Evolutionary conservation across 306 rosid species (phyloP).

Genomic region (Cicer judaicum): DNA sequence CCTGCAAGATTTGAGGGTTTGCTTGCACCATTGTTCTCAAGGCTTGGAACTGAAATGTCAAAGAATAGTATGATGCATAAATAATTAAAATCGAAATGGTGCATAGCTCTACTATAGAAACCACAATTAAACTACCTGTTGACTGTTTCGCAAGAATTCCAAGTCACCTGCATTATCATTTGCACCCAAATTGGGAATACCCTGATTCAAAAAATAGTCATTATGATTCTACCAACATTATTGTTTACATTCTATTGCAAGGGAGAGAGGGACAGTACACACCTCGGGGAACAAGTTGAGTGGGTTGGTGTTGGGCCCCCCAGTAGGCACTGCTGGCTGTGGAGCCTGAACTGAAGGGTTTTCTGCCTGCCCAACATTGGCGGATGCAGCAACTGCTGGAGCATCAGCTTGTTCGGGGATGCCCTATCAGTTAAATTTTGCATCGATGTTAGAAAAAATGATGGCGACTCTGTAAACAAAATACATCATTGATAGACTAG

Average conservation of each 20-base stretch:
- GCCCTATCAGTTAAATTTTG: constrained; percentile 55
- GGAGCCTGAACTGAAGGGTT: constrained; percentile 60
- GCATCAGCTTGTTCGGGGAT: constrained; percentile 84
- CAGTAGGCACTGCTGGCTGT: constrained; percentile 55
- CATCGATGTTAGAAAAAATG: not conserved
- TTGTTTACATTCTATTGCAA: constrained; percentile 15
- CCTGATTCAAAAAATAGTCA: constrained; percentile 57
- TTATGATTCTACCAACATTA: not conserved
- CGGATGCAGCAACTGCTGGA: constrained; percentile 59
- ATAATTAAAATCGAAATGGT: not conserved
- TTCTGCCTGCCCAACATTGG: constrained; percentile 51
- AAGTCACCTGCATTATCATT: constrained; percentile 62
- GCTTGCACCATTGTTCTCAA: constrained; percentile 82
- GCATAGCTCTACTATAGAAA: not conserved
- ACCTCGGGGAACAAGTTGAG: constrained; percentile 88
- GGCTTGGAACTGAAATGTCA: constrained; percentile 64
- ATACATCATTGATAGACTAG: not conserved
- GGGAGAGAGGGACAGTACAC: constrained; percentile 1
- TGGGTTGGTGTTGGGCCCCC: constrained; percentile 87
- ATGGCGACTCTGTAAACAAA: constrained; percentile 1
- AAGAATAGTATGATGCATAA: not conserved
- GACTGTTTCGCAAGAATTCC: constrained; percentile 77
- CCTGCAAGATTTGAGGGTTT: constrained; percentile 89
- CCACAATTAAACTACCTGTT: constrained; percentile 56
- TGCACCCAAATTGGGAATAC: constrained; percentile 61